Evolutionary conservation across 352 stramenopile genomes (phyloP), one percentile per base, ranked within the genome.

Genomic region (Globisporangium abappressorium): DNA sequence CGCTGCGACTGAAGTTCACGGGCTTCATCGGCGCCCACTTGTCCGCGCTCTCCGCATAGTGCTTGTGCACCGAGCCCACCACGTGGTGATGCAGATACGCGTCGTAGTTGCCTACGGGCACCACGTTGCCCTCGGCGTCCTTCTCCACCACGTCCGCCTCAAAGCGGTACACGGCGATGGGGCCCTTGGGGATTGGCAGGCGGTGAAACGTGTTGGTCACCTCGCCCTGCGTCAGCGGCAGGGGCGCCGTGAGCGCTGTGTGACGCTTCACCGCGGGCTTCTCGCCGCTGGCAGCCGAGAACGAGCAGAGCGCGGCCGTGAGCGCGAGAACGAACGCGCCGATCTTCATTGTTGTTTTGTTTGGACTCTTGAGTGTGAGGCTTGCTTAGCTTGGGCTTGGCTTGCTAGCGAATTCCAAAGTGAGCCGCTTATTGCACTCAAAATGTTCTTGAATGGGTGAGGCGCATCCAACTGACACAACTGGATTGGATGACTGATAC

Each of bases 1-100:
- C 82, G 63, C 84, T 90, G 64, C 83, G 82, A 57, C 78, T 91
- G 43, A 90, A 88, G 54, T 80, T 80, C n/a, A 74, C 72, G 20
- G 81, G 82, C 62, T 93, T 93, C 83, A 92, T 93, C n/a, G 84
- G 83, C 6, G 82, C 73, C 75, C 77, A 84, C 47, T 79, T 78
- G 61, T 66, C 76, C 47, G 78, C 71, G 61, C 81, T 74, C 43
- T 78, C 66, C 28, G 73, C 75, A 71, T 93, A 91, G 28, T 80
- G 71, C 57, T 89, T 75, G 72, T 92, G 84, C 47, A 83, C 84
- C 9, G 82, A 92, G 24, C 82, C 82, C 34, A 92, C 84, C 7
- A 94, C 86, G 73, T 94, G 85, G 73, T 94, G 86, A 71, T 94
- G 86, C 61, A 94, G 68, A 66, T 94, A 94, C 22, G 86, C 86